phyloP scores from a whole-genome alignment of 257 asterid genomes.

The Primulina eburnea region DNA sequence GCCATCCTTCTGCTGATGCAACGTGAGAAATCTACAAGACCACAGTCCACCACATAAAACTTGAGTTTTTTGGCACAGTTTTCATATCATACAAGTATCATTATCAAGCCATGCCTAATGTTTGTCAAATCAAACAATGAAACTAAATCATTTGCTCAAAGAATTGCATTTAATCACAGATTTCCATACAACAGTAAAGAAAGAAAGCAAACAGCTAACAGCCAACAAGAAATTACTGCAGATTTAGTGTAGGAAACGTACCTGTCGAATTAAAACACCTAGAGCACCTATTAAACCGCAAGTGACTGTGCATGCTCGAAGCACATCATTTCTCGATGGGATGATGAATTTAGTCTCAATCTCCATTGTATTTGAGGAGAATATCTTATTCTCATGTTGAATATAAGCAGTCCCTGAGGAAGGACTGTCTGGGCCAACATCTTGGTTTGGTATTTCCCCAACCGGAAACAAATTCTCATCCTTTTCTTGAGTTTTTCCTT shows the following conservation, averaged over 20 bases:
- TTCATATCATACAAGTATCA: neutral
- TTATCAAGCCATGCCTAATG: neutral
- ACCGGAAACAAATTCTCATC: conserved; percentile 27
- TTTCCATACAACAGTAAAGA: neutral
- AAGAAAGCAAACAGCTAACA: conserved; percentile 3
- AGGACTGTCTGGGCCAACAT: conserved; percentile 21
- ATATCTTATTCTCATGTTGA: conserved; percentile 27
- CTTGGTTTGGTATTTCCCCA: conserved; percentile 31
- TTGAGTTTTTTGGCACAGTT: neutral
- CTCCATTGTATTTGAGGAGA: conserved; percentile 27
- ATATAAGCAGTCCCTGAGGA: conserved; percentile 24
- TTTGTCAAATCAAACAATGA: conserved; percentile 9
- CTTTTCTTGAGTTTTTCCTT: conserved; percentile 31
- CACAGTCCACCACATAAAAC: conserved; percentile 11
- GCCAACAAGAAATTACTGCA: neutral
- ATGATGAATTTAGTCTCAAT: conserved; percentile 26
- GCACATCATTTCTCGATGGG: conserved; percentile 73
- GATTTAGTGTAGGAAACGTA: conserved; percentile 20
- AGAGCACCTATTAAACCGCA: conserved; percentile 58
- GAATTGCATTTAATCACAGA: neutral
- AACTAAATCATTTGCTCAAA: neutral
- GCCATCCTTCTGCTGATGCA: conserved; percentile 65
- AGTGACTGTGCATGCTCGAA: conserved; percentile 74
- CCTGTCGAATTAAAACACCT: conserved; percentile 75
- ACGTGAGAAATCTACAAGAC: conserved; percentile 67